Evolutionary conservation across 2,329 filamentous ascomycete species (phyloP), one percentile per base, ranked within the genome.

Genomic region (Alternaria rosae): DNA sequence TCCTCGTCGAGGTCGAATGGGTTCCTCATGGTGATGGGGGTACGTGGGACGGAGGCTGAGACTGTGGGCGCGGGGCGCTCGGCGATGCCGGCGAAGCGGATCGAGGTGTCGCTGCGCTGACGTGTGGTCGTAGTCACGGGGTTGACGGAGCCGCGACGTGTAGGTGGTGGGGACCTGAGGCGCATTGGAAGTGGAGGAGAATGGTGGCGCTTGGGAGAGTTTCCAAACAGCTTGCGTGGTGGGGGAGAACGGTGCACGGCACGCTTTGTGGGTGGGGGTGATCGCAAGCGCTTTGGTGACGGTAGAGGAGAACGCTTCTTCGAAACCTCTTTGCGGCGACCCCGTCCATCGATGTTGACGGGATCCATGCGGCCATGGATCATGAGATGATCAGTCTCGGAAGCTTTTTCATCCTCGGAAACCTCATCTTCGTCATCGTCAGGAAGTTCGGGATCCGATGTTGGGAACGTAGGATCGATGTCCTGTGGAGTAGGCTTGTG

Each of bases 381-480:
- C 86, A 91, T 90, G 44, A 89, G 79, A 38, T 62, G 59, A 42
- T 92, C 91, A 70, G 89, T 92, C 55, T 89, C 79, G 3, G 84
- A 82, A 47, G 84, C 62, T 9, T 76, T 67, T 47, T 73, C 70
- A 3, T 58, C 50, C 7, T 72, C 71, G 10, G 69, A 70, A 0
- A 74, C 69, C 78, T 88, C 78, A 75, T 89, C 78, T 78, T 87
- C 85, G 56, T 92, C 89, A 38, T 93, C 91, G 48, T 92, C 92
- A 26, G 94, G 90, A 68, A 85, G 89, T 70, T 99, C 95, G 0
- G 91, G 92, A 70, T 98, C 95, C 0, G 94, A 97, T 0, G 93
- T 94, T 0, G 95, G 95, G 78, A 99, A 99, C 75, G 94, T 97
- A 1, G 95, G 95, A 75, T 99, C 95, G 71, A 79, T 78, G 59